phyloP scores from a whole-genome alignment of 1,284 basidiomycete species.

The Ustilago hordei region DNA sequence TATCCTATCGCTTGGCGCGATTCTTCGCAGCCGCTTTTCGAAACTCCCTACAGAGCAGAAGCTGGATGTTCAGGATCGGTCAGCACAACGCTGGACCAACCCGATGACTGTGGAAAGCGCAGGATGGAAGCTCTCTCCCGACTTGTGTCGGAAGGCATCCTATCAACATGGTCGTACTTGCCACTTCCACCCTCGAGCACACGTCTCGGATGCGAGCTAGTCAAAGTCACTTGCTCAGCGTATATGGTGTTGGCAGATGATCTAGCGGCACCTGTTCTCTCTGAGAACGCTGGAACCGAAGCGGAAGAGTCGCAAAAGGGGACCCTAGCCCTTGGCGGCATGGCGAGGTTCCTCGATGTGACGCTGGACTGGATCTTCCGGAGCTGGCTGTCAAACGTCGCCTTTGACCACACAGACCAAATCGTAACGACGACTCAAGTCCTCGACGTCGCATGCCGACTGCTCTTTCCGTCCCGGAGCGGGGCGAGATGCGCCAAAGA shows the following conservation, averaged over 20 bases:
- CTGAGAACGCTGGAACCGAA: background rate
- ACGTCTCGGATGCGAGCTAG: conserved; percentile 9
- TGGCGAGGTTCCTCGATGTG: conserved; percentile 29
- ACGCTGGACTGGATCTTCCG: conserved; percentile 34
- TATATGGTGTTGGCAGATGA: conserved; percentile 20
- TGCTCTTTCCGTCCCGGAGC: conserved; percentile 8
- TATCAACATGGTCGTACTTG: conserved; percentile 45
- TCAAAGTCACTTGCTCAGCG: conserved; percentile 20
- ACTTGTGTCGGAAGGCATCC: conserved; percentile 25
- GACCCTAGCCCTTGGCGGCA: background rate
- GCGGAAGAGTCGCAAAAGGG: background rate
- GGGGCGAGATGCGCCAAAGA: too few relatives aligned
- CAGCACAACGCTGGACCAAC: background rate
- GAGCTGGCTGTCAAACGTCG: conserved; percentile 16
- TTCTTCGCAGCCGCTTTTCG: background rate
- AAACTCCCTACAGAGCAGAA: background rate
- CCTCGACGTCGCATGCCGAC: conserved; percentile 1
- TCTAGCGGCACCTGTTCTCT: background rate
- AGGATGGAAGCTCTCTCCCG: conserved; percentile 26
- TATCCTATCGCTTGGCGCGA: conserved; percentile 14
- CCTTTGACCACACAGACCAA: conserved; percentile 22
- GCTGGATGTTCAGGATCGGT: background rate
- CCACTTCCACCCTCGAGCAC: conserved; percentile 33
- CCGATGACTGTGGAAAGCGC: conserved; percentile 27
- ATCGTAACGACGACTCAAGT: conserved; percentile 2